These are phyloP conservation scores for Globisporangium echinulatum DNA, from an alignment of 352 stramenopile genomes.

Conservation along the genomic window DNA sequence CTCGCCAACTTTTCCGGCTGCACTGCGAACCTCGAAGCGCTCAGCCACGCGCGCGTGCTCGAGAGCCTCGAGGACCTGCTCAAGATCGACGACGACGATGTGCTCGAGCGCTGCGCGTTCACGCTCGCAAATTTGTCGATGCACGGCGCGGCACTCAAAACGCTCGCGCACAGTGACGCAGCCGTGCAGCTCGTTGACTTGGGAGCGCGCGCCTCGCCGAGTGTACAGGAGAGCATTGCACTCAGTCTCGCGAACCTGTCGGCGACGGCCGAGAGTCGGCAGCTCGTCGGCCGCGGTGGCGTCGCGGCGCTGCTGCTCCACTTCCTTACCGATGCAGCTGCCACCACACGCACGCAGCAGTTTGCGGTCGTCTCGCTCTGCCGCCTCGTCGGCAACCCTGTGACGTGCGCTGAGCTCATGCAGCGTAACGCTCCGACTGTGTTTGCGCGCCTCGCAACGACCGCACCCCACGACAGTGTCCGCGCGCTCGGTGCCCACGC, in stretches of 20 bases:
- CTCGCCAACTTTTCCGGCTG: constrained; percentile 79
- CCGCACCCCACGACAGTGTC: constrained; percentile 36
- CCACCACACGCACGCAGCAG: constrained; percentile 46
- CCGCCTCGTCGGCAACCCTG: constrained; percentile 49
- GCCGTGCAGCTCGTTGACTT: constrained; percentile 65
- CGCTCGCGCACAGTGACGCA: constrained; percentile 53
- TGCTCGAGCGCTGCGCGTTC: constrained; percentile 64
- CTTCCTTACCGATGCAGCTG: constrained; percentile 40
- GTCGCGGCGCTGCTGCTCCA: constrained; percentile 65
- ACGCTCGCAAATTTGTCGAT: constrained; percentile 76
- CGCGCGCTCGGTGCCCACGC: constrained; percentile 68
- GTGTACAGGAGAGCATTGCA: constrained; percentile 70
- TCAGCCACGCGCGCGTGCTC: constrained; percentile 62
- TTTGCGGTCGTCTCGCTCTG: constrained; percentile 67
- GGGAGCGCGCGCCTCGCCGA: constrained; percentile 38
- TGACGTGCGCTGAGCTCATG: constrained; percentile 56
- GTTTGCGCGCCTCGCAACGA: constrained; percentile 35
- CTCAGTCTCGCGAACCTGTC: constrained; percentile 74
- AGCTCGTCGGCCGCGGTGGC: constrained; percentile 49
- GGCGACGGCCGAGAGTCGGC: constrained; percentile 44
- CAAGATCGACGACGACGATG: constrained; percentile 57
- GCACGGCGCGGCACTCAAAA: constrained; percentile 50
- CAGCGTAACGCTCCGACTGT: constrained; percentile 59
- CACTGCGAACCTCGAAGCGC: constrained; percentile 51
- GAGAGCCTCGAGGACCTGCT: constrained; percentile 73